Evolutionary conservation across 768 basidiomycete genomes (phyloP).

Genomic region (Russula lepida): DNA sequence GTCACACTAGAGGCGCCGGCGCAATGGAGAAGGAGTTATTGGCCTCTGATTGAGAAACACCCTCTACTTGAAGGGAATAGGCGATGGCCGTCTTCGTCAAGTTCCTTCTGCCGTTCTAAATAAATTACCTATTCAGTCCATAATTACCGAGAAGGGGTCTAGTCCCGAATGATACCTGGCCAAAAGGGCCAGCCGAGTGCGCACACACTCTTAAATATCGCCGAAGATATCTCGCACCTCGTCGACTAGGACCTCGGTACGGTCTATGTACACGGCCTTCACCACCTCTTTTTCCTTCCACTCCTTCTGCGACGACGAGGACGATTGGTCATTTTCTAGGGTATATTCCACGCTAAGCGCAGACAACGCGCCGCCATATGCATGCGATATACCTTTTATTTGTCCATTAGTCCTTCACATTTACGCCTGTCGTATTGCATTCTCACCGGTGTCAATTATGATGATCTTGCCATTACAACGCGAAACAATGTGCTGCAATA

Average conservation of each 20-base stretch:
- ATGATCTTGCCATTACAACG: conserved; percentile 89
- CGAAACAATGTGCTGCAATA: conserved; percentile 54
- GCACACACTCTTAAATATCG: conserved; percentile 3
- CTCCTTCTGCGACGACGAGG: conserved; percentile 27
- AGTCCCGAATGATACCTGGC: not conserved
- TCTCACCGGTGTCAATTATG: conserved; percentile 86
- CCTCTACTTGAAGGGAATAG: too few species aligned
- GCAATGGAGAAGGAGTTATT: not conserved
- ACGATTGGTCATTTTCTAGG: conserved; percentile 47
- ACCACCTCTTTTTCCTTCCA: conserved; percentile 62
- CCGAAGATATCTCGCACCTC: conserved; percentile 25
- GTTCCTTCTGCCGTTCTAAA: not conserved
- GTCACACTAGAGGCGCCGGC: not conserved
- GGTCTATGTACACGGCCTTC: conserved; percentile 52
- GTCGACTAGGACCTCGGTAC: conserved; percentile 42
- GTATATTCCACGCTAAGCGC: conserved; percentile 84
- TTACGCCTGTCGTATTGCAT: not conserved
- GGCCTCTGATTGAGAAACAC: too few species aligned
- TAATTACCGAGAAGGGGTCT: not conserved
- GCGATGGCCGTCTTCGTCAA: too few species aligned
- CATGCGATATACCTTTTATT: conserved; percentile 76
- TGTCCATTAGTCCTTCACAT: conserved; percentile 1
- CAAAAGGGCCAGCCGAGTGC: not conserved
- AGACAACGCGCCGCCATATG: conserved; percentile 89
- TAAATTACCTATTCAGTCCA: not conserved